These are phyloP conservation scores for Calophaca sinica DNA, from an alignment of 306 rosid genomes.

Conservation along the genomic window DNA sequence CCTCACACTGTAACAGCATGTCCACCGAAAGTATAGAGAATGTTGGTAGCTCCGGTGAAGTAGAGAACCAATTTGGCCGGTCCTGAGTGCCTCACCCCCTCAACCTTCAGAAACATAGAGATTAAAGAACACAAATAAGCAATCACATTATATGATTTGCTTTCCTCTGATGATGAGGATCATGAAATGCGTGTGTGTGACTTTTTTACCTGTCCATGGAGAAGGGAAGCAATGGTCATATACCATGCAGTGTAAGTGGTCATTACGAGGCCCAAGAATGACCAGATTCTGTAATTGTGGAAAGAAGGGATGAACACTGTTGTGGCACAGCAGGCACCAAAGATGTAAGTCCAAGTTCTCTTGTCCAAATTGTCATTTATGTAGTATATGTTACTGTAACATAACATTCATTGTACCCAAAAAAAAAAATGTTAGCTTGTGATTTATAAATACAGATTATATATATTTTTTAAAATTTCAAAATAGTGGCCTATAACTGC, in stretches of 20 bases:
- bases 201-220: constrained; percentile 81
- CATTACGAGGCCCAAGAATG: constrained; percentile 92
- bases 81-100: constrained; percentile 96
- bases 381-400: constrained; percentile 86
- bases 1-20: constrained; percentile 98
- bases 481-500: background rate
- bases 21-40: constrained; percentile 98
- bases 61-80: constrained; percentile 89
- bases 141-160: background rate
- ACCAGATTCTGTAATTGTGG: constrained; percentile 97
- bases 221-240: constrained; percentile 89
- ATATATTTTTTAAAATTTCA: background rate
- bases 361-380: constrained; percentile 98
- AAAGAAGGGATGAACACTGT: constrained; percentile 96
- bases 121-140: background rate
- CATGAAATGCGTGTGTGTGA: no score
- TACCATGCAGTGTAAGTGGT: constrained; percentile 98
- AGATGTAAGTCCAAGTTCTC: constrained; percentile 98
- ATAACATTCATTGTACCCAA: constrained; percentile 3
- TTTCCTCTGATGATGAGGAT: no score
- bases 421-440: background rate
- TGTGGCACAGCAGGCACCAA: constrained; percentile 98
- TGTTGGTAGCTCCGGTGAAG: constrained; percentile 98
- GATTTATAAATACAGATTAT: background rate
- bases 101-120: constrained; percentile 54